Base-by-base conservation (phyloP, 768 basidiomycete species). In the Psilocybe subaeruginosa region DNA sequence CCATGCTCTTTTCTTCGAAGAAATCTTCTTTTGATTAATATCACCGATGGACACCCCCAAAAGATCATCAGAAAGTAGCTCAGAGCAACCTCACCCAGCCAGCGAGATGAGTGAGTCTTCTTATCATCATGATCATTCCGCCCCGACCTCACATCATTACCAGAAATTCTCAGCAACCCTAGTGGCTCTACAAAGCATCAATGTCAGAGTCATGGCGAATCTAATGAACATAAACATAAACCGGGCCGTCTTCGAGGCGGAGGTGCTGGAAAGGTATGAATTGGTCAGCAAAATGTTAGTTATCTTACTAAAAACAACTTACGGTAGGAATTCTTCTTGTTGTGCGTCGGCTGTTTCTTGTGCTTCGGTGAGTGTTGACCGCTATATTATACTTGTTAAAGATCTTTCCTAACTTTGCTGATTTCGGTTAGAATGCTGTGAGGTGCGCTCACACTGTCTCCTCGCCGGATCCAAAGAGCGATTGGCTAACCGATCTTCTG, bases 271-370 rank as follows among this genome's bases (percentile, higher is more conserved):
- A 58, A 47, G 46, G 57, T 58, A 12, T 17, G 47, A 3, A 1
- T 12, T 31, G 5, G 11, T 30, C 27, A 16, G 7, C 23, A 16
- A 4, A 29, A 2, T 14, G 8, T 7, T 37, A 33, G 52, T 8
- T 35, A 16, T 12, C 19, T 33, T 35, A 11, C 30, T 53, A 4
- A 35, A 0, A 4, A 8, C 27, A 31, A 52, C 19, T 14, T 31
- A 14, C n/a, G 27, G 23, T 35, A 64, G 62, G 56, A 53, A 19
- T 64, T 60, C 37, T 66, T 58, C 56, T 47, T 63, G 8, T 58
- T 47, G 17, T 51, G 57, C 39, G 54, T 64, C n/a, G 23, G 59
- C 17, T 37, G 59, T 30, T 60, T 67, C 43, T 41, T 64, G 0
- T 64, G 63, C 51, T 59, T 59, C 17, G 63, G 63, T 64, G 33